Base-by-base conservation (phyloP, 1,284 basidiomycete genomes). In the Cystobasidiaceae sp. region DNA sequence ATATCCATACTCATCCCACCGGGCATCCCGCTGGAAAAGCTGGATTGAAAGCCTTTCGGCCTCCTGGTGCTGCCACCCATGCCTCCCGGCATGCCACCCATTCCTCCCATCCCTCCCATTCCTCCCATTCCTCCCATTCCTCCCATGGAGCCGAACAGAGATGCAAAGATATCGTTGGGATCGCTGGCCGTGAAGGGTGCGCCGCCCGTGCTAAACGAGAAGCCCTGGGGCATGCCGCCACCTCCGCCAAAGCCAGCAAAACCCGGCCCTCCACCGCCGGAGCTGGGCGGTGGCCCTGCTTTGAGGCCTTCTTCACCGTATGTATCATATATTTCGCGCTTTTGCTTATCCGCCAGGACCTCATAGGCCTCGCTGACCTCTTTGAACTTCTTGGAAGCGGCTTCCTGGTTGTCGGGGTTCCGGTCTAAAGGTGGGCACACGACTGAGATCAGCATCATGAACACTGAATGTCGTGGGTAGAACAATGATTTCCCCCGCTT, bases 221-320 rank as follows among this genome's bases (percentile, higher is more conserved):
- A 56, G 57, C 63, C 63, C 32, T 55, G 57, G 21, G 41, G 54
- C 41, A 32, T 15, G 83, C 80, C 8, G 80, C 77, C 88, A 25
- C 65, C 68, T 27, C 82, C 82, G 59, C 80, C 77, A 55, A 80
- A 79, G 15, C 78, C 76, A 56, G 76, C 76, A 50, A 78, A 77
- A 17, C 78, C 58, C 28, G 63, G 33, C 21, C 61, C 69, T 25
- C 57, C 67, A 15, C 78, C 75, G 7, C 81, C 81, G 54, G 82
- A 81, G 5, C 82, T 82, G 62, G 83, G 81, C 32, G 83, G 73
- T 15, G 79, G 77, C 0, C 80, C 82, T 5, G 72, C 72, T 77
- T 97, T 97, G 70, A 97, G 82, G 1, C 94, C 94, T 70, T 97
- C 94, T 77, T 97, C 94, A 33, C 94, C 94, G 68, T 92, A 88